phyloP scores from a whole-genome alignment of 116 monocot species.

The Zostera marina region DNA sequence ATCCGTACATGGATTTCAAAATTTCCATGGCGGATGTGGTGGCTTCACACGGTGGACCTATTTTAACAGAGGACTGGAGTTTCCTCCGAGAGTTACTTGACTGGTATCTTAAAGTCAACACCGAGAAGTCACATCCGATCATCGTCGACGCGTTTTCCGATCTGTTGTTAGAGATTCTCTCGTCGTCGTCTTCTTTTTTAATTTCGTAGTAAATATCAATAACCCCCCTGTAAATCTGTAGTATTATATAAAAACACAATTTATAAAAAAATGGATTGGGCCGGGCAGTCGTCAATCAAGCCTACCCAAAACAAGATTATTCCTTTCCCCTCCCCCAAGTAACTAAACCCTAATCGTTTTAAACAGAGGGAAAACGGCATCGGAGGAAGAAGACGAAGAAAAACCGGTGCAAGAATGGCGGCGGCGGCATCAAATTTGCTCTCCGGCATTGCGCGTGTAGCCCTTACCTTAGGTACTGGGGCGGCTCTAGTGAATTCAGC shows the following conservation, averaged over 20 bases:
- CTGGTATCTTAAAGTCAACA: slow-evolving; percentile 51
- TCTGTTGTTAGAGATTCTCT: slow-evolving; percentile 20
- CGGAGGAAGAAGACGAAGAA: too few relatives aligned
- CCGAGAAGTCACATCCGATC: slow-evolving; percentile 24
- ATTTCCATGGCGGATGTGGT: slow-evolving; percentile 68
- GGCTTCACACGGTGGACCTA: slow-evolving; percentile 15
- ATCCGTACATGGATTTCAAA: slow-evolving; percentile 46
- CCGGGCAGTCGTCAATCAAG: too few relatives aligned
- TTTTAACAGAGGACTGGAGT: slow-evolving; percentile 15
- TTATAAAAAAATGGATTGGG: too few relatives aligned
- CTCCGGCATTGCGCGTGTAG: slow-evolving; percentile 46
- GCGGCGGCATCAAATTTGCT: slow-evolving; percentile 43
- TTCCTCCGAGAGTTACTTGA: slow-evolving; percentile 32
- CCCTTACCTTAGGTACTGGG: slow-evolving; percentile 34
- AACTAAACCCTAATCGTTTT: too few relatives aligned
- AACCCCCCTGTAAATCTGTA: too few relatives aligned
- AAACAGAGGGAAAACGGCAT: too few relatives aligned
- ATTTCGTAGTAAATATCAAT: too few relatives aligned
- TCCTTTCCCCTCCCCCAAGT: too few relatives aligned
- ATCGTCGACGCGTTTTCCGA: slow-evolving; percentile 51
- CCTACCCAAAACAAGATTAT: too few relatives aligned
- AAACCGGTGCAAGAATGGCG: too few relatives aligned
- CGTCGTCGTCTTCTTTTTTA: slow-evolving; percentile 10
- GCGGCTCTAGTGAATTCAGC: slow-evolving; percentile 33
- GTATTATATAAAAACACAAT: too few relatives aligned